These are phyloP conservation scores for Hirschfeldia incana DNA, from an alignment of 345 rosid species.

Conservation along the genomic window DNA sequence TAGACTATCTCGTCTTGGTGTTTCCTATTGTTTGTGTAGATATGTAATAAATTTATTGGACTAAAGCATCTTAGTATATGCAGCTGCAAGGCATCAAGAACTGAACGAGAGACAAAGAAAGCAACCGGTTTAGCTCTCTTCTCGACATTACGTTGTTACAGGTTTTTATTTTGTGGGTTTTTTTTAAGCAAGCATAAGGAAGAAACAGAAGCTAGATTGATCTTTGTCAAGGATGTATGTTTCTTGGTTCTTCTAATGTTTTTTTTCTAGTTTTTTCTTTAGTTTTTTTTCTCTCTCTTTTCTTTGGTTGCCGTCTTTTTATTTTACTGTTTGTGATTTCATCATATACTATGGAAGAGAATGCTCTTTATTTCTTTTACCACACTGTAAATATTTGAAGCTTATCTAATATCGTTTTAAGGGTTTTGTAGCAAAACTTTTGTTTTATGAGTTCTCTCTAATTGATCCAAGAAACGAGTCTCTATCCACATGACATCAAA, in stretches of 20 bases:
- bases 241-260: conserved; percentile 25
- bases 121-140: conserved; percentile 49
- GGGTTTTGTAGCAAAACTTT: conserved; percentile 1
- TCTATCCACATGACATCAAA: not conserved
- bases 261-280: conserved; percentile 7
- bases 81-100: conserved; percentile 74
- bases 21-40: not conserved
- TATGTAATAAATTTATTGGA: not conserved
- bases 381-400: conserved; percentile 44
- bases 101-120: conserved; percentile 56
- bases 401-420: conserved; percentile 16
- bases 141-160: conserved; percentile 10
- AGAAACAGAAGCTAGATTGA: conserved; percentile 34
- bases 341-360: conserved; percentile 31
- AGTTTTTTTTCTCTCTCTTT: too few relatives aligned
- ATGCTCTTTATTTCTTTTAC: conserved; percentile 39
- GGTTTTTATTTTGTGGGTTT: not conserved
- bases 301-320: too few relatives aligned
- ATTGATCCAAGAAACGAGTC: not conserved
- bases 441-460: conserved; percentile 14
- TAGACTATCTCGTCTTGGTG: not conserved
- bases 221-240: conserved; percentile 14
- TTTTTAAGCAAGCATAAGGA: conserved; percentile 36
- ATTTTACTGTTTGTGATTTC: conserved; percentile 17
- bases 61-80: conserved; percentile 21